phyloP scores from a whole-genome alignment of 2,329 filamentous ascomycete species.

The Diaporthe aspalathi region DNA sequence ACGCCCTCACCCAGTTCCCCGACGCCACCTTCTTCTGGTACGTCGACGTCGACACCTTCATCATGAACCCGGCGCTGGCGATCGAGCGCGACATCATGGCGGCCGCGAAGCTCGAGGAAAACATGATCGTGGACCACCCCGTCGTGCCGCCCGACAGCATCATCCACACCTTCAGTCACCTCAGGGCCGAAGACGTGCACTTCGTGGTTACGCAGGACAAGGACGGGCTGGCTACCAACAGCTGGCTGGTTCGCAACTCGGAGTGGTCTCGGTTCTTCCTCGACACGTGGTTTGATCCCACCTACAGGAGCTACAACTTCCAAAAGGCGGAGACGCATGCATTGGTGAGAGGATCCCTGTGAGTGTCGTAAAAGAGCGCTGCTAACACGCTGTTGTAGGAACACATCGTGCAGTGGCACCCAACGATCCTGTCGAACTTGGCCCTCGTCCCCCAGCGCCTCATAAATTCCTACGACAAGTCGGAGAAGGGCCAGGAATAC shows the following conservation, averaged over 20 bases:
- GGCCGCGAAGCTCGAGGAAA: conserved; percentile 72
- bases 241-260: conserved; percentile 83
- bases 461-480: conserved; percentile 80
- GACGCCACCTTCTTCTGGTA: conserved; percentile 87
- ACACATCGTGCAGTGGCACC: conserved; percentile 95
- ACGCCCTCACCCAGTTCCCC: conserved; percentile 85
- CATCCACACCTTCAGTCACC: conserved; percentile 90
- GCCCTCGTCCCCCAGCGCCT: conserved; percentile 88
- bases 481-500: conserved; percentile 71
- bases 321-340: conserved; percentile 94
- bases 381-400: conserved; percentile 65
- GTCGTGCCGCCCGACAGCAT: conserved; percentile 96
- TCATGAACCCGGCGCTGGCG: conserved; percentile 82
- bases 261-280: conserved; percentile 94
- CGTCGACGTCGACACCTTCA: conserved; percentile 84
- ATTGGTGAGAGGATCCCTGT: conserved; percentile 69
- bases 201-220: conserved; percentile 87
- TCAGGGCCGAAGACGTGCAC: conserved; percentile 82
- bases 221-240: conserved; percentile 80
- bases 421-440: conserved; percentile 90
- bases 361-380: not conserved
- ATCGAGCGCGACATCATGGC: conserved; percentile 79
- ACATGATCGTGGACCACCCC: conserved; percentile 87
- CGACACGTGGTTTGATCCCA: conserved; percentile 95
- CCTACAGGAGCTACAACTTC: conserved; percentile 95